These are phyloP conservation scores for Erodium texanum DNA, from an alignment of 441 rosid species.

Conservation along the genomic window DNA sequence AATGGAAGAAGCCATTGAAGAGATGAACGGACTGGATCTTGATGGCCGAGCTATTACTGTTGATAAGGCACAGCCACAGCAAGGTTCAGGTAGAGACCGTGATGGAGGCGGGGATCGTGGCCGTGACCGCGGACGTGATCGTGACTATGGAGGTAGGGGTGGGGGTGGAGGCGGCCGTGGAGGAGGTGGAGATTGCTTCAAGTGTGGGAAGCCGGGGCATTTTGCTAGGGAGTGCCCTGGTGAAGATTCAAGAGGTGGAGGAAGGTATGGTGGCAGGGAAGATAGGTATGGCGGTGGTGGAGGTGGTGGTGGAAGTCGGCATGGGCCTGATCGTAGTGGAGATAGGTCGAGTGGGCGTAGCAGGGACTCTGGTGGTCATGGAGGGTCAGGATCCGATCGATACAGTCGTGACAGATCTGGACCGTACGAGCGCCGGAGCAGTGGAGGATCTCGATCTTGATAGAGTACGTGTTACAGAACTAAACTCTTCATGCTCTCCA, in stretches of 20 bases:
- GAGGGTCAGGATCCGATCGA: constrained; percentile 3
- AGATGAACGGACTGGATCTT: constrained; percentile 84
- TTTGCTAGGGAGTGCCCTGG: constrained; percentile 6
- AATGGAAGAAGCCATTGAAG: constrained; percentile 88
- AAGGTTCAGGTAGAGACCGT: constrained; percentile 65
- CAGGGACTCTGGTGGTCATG: constrained; percentile 1
- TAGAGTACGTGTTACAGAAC: not conserved
- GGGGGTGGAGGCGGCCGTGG: constrained; percentile 14
- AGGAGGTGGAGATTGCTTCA: constrained; percentile 1
- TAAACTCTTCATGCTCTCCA: too few species aligned
- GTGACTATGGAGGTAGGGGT: constrained; percentile 15
- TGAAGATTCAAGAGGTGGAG: constrained; percentile 6
- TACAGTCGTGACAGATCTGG: constrained; percentile 5
- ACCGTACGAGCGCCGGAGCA: not conserved
- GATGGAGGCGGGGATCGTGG: constrained; percentile 21
- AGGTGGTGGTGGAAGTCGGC: not conserved
- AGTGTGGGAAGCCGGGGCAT: constrained; percentile 4
- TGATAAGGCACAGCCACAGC: constrained; percentile 87
- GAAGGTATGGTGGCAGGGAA: constrained; percentile 3
- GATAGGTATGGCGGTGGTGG: not conserved
- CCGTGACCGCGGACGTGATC: not conserved
- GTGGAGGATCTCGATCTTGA: not conserved
- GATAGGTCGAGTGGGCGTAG: not conserved
- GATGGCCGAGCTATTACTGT: constrained; percentile 88
- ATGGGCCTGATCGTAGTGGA: too few species aligned